Evolutionary conservation across 805 yeast species (phyloP).

Genomic region (Metschnikowia kofuensis): DNA sequence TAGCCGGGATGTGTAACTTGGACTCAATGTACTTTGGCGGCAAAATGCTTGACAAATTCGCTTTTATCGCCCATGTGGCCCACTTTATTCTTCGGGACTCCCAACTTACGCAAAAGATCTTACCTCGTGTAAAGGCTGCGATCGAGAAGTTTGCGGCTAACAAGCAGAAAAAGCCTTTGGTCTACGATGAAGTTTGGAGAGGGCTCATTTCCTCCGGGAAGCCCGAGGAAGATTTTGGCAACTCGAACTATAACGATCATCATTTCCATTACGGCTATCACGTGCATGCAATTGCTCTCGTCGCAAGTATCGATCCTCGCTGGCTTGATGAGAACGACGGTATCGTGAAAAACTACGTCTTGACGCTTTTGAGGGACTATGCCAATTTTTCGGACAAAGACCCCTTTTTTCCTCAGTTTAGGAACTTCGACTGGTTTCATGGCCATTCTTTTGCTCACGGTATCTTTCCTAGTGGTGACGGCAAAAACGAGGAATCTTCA

Average conservation of each 20-base stretch:
- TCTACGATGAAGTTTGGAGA: slow-evolving; percentile 76
- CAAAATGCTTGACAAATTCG: slow-evolving; percentile 84
- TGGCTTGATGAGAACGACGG: slow-evolving; percentile 33
- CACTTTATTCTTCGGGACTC: slow-evolving; percentile 62
- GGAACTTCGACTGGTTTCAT: slow-evolving; percentile 71
- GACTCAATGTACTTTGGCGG: slow-evolving; percentile 93
- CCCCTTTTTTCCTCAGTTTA: slow-evolving; percentile 57
- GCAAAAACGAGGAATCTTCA: slow-evolving; percentile 71
- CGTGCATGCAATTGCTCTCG: slow-evolving; percentile 67
- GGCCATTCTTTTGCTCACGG: slow-evolving; percentile 85
- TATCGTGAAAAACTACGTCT: slow-evolving; percentile 49
- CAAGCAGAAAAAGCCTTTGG: slow-evolving; percentile 66
- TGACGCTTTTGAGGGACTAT: slow-evolving; percentile 60
- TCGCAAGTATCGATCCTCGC: slow-evolving; percentile 54
- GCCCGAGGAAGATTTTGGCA: slow-evolving; percentile 65
- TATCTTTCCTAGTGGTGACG: slow-evolving; percentile 65
- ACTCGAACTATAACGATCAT: slow-evolving; percentile 69
- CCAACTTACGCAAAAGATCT: slow-evolving; percentile 46
- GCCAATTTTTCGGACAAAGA: slow-evolving; percentile 59
- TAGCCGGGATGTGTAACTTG: slow-evolving; percentile 54
- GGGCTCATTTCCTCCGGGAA: slow-evolving; percentile 75
- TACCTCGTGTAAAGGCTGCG: slow-evolving; percentile 63
- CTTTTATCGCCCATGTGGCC: slow-evolving; percentile 74
- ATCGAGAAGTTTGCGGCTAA: slow-evolving; percentile 67
- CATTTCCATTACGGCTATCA: slow-evolving; percentile 78